These are phyloP conservation scores for Pyrrhoderma noxium DNA, from an alignment of 1,284 basidiomycete genomes.

Conservation along the genomic window DNA sequence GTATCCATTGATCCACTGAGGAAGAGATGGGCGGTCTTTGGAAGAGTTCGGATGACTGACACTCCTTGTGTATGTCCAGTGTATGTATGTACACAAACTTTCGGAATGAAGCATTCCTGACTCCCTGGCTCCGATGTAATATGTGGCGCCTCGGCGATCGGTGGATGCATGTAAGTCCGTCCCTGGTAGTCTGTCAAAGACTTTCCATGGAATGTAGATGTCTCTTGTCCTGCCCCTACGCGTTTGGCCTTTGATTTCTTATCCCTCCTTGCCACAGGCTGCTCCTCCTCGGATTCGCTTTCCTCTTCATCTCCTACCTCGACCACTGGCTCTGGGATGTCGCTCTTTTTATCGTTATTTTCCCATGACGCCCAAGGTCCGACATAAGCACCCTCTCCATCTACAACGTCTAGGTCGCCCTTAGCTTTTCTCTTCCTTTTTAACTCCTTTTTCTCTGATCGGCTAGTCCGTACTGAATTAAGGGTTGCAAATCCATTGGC, in stretches of 20 bases:
- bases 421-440: conserved; percentile 79
- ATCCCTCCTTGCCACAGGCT: conserved; percentile 39
- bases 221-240: conserved; percentile 79
- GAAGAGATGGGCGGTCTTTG: conserved; percentile 86
- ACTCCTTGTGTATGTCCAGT: conserved; percentile 97
- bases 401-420: conserved; percentile 80
- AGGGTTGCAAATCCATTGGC: conserved; percentile 72
- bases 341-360: conserved; percentile 62
- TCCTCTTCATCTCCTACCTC: conserved; percentile 33
- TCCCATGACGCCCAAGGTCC: conserved; percentile 98
- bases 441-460: conserved; percentile 59
- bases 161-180: conserved; percentile 95
- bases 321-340: conserved; percentile 51
- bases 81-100: conserved; percentile 95
- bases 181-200: conserved; percentile 97
- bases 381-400: conserved; percentile 84
- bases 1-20: conserved; percentile 97
- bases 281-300: conserved; percentile 58
- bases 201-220: conserved; percentile 95
- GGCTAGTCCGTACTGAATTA: conserved; percentile 59
- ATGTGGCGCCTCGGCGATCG: conserved; percentile 72
- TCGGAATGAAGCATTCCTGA: conserved; percentile 91
- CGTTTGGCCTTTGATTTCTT: conserved; percentile 71
- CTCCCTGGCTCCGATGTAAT: conserved; percentile 76
- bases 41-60: conserved; percentile 89